Evolutionary conservation across 164 flowering plant species (phyloP).

Genomic region (Buxus sempervirens): DNA sequence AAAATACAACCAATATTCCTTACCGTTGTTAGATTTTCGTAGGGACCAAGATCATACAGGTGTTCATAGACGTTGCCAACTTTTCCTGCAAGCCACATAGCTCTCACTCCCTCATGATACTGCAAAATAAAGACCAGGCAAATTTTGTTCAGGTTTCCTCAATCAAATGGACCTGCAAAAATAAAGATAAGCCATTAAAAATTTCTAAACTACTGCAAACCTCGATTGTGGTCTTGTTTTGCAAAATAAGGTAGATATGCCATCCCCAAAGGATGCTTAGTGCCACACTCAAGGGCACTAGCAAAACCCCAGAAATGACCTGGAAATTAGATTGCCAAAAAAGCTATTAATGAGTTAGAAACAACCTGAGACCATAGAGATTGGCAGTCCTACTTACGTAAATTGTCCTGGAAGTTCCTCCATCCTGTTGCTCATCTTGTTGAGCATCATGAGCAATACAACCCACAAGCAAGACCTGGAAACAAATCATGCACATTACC

Average conservation of each 20-base stretch:
- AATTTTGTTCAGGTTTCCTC: neutral
- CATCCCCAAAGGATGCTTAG: slow-evolving; percentile 70
- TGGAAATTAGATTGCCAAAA: slow-evolving; percentile 24
- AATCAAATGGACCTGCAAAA: neutral
- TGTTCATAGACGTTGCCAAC: slow-evolving; percentile 71
- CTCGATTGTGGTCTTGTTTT: slow-evolving; percentile 96
- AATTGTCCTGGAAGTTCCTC: slow-evolving; percentile 45
- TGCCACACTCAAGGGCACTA: slow-evolving; percentile 64
- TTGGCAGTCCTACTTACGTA: slow-evolving; percentile 43
- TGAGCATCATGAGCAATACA: slow-evolving; percentile 42
- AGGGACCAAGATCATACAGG: slow-evolving; percentile 83
- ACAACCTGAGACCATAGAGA: neutral
- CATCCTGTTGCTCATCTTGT: slow-evolving; percentile 42
- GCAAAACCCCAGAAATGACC: slow-evolving; percentile 65
- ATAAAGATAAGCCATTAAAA: neutral
- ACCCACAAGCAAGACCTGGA: slow-evolving; percentile 71
- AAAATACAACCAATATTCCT: slow-evolving; percentile 13
- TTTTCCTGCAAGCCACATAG: slow-evolving; percentile 92
- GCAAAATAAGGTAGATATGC: slow-evolving; percentile 74
- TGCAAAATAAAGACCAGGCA: slow-evolving; percentile 25
- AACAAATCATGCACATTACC: neutral
- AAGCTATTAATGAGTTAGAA: neutral
- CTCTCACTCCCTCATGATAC: slow-evolving; percentile 99
- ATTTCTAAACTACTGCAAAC: slow-evolving; percentile 27
- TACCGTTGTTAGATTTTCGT: slow-evolving; percentile 75